Conservation (phyloP, 1,284 basidiomycete genomes). For the Chalciporus sp. region DNA sequence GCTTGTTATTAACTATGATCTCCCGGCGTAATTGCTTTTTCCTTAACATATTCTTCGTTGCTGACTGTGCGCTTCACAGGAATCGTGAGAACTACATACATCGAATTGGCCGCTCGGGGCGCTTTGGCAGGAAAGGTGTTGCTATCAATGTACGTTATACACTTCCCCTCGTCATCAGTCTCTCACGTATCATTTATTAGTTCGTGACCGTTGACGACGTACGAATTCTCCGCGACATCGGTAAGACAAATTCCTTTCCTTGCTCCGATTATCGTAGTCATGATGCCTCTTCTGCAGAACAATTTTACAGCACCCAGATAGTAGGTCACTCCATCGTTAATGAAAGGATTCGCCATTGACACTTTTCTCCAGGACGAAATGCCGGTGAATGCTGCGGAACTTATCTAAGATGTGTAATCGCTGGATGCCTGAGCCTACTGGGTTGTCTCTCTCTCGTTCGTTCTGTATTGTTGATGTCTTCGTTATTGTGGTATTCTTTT, state of each 20-base stretch:
- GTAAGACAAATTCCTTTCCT: slow-evolving; percentile 44
- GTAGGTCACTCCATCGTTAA: slow-evolving; percentile 44
- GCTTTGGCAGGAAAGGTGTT: slow-evolving; percentile 94
- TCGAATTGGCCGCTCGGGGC: slow-evolving; percentile 93
- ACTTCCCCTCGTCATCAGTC: slow-evolving; percentile 1
- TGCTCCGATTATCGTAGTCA: slow-evolving; percentile 9
- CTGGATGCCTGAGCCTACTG: slow-evolving; percentile 2
- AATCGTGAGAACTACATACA: slow-evolving; percentile 99
- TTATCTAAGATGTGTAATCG: slow-evolving; percentile 53
- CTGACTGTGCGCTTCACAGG: slow-evolving; percentile 40
- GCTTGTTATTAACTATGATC: slow-evolving; percentile 97
- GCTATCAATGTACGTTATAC: slow-evolving; percentile 75
- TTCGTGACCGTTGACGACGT: slow-evolving; percentile 93
- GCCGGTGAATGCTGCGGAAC: slow-evolving; percentile 89
- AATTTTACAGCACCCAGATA: slow-evolving; percentile 89
- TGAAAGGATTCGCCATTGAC: slow-evolving; percentile 7
- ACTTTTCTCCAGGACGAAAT: slow-evolving; percentile 77
- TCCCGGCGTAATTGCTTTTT: slow-evolving; percentile 73
- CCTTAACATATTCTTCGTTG: slow-evolving; percentile 10
- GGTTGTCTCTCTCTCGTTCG: slow-evolving; percentile 6
- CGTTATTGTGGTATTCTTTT: slow-evolving; percentile 45
- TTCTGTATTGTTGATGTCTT: slow-evolving; percentile 21
- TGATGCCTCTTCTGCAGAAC: slow-evolving; percentile 51
- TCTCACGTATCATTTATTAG: slow-evolving; percentile 42
- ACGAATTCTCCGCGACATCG: slow-evolving; percentile 88